Percentiles rank a stretch among this genome's conserved stretches.
These are phyloP conservation scores for Penicillium desertorum DNA, from an alignment of 495 filamentous ascomycete genomes.

Conservation along the genomic window DNA sequence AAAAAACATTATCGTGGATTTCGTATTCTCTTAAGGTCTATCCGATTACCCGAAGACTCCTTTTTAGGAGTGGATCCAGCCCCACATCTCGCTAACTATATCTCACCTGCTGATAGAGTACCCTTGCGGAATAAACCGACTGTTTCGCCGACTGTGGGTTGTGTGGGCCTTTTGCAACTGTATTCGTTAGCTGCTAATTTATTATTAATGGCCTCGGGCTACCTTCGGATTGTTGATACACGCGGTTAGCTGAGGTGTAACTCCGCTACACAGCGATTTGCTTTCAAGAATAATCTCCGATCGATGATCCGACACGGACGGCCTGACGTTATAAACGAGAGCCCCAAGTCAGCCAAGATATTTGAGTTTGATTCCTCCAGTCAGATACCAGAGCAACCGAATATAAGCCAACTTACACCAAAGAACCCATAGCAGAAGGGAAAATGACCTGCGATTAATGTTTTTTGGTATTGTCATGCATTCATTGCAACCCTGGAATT, in stretches of 20 bases:
- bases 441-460: conserved; percentile 14
- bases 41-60: conserved; percentile 29
- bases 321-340: not conserved
- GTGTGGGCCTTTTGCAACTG: conserved; percentile 15
- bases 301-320: not conserved
- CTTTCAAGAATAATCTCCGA: conserved; percentile 24
- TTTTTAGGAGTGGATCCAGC: conserved; percentile 21
- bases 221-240: conserved; percentile 1
- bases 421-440: not conserved
- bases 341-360: not conserved
- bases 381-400: not conserved
- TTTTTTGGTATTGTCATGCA: conserved; percentile 28
- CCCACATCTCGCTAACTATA: conserved; percentile 35
- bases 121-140: conserved; percentile 34
- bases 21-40: conserved; percentile 7
- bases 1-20: not conserved
- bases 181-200: conserved; percentile 1
- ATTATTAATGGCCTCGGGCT: conserved; percentile 3
- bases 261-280: conserved; percentile 5
- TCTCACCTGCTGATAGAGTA: conserved; percentile 13
- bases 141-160: conserved; percentile 28
- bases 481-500: conserved; percentile 27
- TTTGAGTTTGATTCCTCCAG: not conserved
- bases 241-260: not conserved
- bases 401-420: not conserved